phyloP scores from a whole-genome alignment of 1,139 yeast species.

The Kazachstania sp. region DNA sequence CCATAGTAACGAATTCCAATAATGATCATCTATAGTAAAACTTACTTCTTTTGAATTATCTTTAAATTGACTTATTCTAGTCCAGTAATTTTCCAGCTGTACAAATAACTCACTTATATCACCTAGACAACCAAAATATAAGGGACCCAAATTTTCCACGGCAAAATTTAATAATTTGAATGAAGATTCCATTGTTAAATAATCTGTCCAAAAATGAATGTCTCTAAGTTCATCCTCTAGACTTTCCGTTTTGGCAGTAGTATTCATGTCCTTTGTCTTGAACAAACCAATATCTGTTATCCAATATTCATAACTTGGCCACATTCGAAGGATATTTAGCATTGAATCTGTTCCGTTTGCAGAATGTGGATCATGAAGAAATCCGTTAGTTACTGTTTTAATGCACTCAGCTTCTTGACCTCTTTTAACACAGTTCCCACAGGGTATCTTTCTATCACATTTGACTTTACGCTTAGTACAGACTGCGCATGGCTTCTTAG shows the following conservation, averaged over 20 bases:
- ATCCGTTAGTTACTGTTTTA: constrained; percentile 6
- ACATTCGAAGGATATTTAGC: constrained; percentile 16
- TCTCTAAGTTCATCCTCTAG: constrained; percentile 8
- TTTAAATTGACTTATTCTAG: constrained; percentile 9
- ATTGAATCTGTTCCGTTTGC: constrained; percentile 4
- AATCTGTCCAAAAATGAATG: constrained; percentile 11
- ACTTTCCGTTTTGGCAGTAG: constrained; percentile 4
- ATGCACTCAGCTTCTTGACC: constrained; percentile 25
- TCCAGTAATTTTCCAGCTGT: constrained; percentile 23
- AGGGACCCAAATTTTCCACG: constrained; percentile 26
- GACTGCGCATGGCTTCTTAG: constrained; percentile 15
- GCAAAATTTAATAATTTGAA: constrained; percentile 25
- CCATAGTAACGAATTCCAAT: constrained; percentile 25
- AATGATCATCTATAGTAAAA: constrained; percentile 18
- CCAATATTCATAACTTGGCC: constrained; percentile 29
- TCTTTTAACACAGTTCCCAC: constrained; percentile 26
- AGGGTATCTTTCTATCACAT: constrained; percentile 30
- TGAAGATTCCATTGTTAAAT: constrained; percentile 14
- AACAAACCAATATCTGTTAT: constrained; percentile 22
- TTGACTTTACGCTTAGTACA: constrained; percentile 27
- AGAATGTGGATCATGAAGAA: background rate
- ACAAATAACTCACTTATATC: constrained; percentile 27
- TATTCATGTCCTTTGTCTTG: constrained; percentile 10
- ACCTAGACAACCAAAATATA: constrained; percentile 27
- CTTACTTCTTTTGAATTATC: background rate